Evolutionary conservation across 495 filamentous ascomycete genomes (phyloP), one percentile per base, ranked within the genome.

Genomic region (Corynascus novoguineensis): DNA sequence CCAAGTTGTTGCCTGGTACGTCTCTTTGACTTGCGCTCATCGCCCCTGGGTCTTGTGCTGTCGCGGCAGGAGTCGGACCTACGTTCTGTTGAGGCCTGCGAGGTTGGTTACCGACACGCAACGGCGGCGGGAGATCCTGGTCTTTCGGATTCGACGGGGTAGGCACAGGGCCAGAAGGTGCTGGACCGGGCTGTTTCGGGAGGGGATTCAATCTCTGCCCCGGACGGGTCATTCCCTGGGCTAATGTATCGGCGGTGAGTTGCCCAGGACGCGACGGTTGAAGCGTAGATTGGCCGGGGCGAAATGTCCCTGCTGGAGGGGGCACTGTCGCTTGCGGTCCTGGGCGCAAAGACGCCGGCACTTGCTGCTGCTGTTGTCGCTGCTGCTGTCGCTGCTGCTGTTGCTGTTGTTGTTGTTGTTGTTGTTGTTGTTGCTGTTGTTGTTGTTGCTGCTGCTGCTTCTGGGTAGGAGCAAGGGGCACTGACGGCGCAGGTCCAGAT

Each of bases 121-220:
- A 14, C 1, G 41, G 41, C 31, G 19, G 29, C 15, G 53, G 53
- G 8, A 27, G 14, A 3, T 29, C 53, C 21, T 47, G 29, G 8
- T 37, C 42, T 27, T 4, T 8, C 12, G 14, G 8, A 11, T 22
- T 53, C 17, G 52, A n/a, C 6, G 52, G 52, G 47, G 31, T 37
- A 12, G 53, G 53, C 19, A 40, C 32, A 12, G 53, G 53, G 5
- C 46, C 25, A 3, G 32, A 21, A 17, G 53, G 53, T 12, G 53
- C 31, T 38, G 53, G 53, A 11, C 53, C 44, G 7, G 53, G 53
- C 17, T 37, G 53, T 7, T 31, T 2, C 2, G 53, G 53, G 42
- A 55, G 8, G 4, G 15, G 8, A n/a, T 17, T 17, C 5, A 12
- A 14, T 45, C 32, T 38, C n/a, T 46, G 28, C 5, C 38, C 51